Evolutionary conservation across 2,329 filamentous ascomycete genomes (phyloP).

Genomic region (Pseudocercospora vitis): DNA sequence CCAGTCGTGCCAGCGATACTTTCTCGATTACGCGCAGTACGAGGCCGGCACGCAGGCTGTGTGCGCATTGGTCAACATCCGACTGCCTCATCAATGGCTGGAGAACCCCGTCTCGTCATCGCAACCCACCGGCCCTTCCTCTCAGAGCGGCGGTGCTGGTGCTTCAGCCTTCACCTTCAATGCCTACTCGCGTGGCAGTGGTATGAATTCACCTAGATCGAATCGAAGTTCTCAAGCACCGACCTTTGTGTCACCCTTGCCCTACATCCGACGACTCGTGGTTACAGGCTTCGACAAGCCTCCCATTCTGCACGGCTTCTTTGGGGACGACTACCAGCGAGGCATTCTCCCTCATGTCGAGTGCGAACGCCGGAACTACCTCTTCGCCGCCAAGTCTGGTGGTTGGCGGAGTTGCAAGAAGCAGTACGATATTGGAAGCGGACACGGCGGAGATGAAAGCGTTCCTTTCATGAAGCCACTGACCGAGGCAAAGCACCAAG

Average conservation of each 20-base stretch:
- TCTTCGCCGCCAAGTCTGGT: slow-evolving; percentile 91
- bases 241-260: slow-evolving; percentile 67
- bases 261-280: slow-evolving; percentile 86
- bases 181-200: slow-evolving; percentile 41
- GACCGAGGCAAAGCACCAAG: slow-evolving; percentile 67
- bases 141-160: not conserved
- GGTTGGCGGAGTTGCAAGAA: slow-evolving; percentile 87
- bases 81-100: slow-evolving; percentile 77
- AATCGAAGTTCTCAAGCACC: slow-evolving; percentile 29
- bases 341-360: slow-evolving; percentile 84
- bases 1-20: slow-evolving; percentile 85
- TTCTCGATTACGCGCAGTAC: slow-evolving; percentile 87
- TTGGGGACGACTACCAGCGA: slow-evolving; percentile 84
- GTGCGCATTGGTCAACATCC: slow-evolving; percentile 88
- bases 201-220: slow-evolving; percentile 37
- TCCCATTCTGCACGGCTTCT: slow-evolving; percentile 88
- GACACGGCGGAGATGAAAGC: slow-evolving; percentile 68
- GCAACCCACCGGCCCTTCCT: slow-evolving; percentile 12
- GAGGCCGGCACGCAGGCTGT: slow-evolving; percentile 79
- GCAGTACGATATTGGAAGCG: slow-evolving; percentile 70
- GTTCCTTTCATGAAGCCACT: slow-evolving; percentile 85
- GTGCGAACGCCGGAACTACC: slow-evolving; percentile 86
- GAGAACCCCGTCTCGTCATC: slow-evolving; percentile 50
- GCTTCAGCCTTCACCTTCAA: slow-evolving; percentile 22
- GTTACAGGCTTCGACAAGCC: slow-evolving; percentile 88